Evolutionary conservation across 108 stramenopile genomes (phyloP), one percentile per base, ranked within the genome.

Genomic region (Cyclotella sp.): DNA sequence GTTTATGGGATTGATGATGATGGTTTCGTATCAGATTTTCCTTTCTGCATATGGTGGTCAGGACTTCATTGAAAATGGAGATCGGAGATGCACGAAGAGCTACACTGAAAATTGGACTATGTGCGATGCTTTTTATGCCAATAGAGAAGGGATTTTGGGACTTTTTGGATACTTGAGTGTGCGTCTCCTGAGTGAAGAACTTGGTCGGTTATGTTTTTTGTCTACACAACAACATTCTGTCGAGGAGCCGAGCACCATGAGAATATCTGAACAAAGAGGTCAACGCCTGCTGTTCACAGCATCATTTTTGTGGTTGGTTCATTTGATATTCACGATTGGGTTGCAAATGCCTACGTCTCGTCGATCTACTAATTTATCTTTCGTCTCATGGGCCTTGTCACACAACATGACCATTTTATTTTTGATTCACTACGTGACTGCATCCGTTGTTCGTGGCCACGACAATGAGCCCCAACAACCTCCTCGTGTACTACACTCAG

Each of bases 121-220:
- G 24, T 93, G 92, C 64, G 30, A 83, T 61, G 57, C 90, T 10
- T 85, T 91, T 70, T 82, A 81, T 51, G 91, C 91, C 63, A 97
- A 97, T 76, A 89, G 95, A 63, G 97, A 97, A 76, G 97, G 97
- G 7, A 86, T 97, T 19, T 69, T 95, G 24, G 93, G 97, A 28
- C 72, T 87, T 46, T 28, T 93, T 24, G 97, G 95, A 21, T 96
- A 96, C 71, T 34, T 86, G 52, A 66, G 79, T 63, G 47, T 97
- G 18, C 85, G 88, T 70, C 79, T 88, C 41, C 16, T 85, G 9
- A 84, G 89, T 46, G 92, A 94, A 72, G 85, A 68, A 21, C 65
- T 93, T 72, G 92, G 83, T 7, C 60, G 70, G 18, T 44, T 65
- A 29, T 93, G 79, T 57, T 41, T 95, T 21, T 89, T 74, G 75